Evolutionary conservation across 371 early-diverging fungal species (phyloP).

Genomic region (Massospora cicadina): DNA sequence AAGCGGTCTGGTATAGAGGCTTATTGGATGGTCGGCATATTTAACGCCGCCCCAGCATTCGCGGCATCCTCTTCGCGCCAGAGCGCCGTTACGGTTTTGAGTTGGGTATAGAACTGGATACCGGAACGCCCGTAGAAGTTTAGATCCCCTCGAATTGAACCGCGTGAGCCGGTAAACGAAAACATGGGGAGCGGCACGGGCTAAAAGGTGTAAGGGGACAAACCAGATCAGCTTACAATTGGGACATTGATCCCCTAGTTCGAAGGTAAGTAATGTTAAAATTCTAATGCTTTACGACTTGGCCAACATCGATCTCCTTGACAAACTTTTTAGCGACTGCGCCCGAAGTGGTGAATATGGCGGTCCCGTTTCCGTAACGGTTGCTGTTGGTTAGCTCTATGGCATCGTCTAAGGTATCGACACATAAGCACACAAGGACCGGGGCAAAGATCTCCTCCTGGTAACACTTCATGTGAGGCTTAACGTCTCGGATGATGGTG

Average conservation of each 20-base stretch:
- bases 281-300: conserved; percentile 32
- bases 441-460: conserved; percentile 95
- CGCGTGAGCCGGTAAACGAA: conserved; percentile 88
- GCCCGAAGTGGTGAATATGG: conserved; percentile 86
- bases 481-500: conserved; percentile 66
- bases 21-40: conserved; percentile 58
- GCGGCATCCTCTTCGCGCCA: conserved; percentile 78
- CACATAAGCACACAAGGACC: conserved; percentile 67
- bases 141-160: conserved; percentile 82
- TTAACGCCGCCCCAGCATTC: conserved; percentile 32
- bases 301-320: conserved; percentile 81
- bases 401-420: conserved; percentile 80
- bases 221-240: conserved; percentile 12
- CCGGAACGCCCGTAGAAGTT: conserved; percentile 79
- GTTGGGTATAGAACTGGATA: conserved; percentile 75
- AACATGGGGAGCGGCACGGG: conserved; percentile 97
- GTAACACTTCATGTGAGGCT: conserved; percentile 78
- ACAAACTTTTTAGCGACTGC: conserved; percentile 77
- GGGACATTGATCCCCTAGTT: conserved; percentile 23
- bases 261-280: not conserved
- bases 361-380: conserved; percentile 91
- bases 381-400: conserved; percentile 80
- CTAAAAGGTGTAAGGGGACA: not conserved
- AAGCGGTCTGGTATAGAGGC: too few species aligned
- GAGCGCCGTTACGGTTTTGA: conserved; percentile 85